Evolutionary conservation across 140 eudicot genomes (phyloP).

Genomic region (Flaveria floridana): DNA sequence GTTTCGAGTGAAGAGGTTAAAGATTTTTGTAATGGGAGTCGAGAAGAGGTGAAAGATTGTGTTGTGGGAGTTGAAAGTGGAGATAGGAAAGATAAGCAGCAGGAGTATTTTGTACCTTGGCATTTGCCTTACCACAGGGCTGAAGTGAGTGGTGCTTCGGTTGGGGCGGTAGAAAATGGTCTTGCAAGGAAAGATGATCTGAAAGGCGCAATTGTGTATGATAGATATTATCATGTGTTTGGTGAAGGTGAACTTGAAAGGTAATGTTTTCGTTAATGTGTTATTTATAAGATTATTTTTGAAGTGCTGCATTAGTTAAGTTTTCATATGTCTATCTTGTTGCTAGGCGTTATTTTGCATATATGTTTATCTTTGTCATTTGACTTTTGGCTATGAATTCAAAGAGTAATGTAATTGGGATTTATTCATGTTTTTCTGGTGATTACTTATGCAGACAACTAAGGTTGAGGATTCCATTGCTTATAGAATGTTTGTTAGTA

Average conservation of each 20-base stretch:
- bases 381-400: neutral
- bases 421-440: neutral
- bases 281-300: neutral
- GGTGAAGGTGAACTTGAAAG: slow-evolving; percentile 99
- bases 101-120: slow-evolving; percentile 97
- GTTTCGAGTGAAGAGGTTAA: slow-evolving; percentile 31
- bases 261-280: slow-evolving; percentile 32
- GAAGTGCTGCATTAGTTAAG: neutral
- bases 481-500: slow-evolving; percentile 8
- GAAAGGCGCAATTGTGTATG: slow-evolving; percentile 86
- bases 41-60: slow-evolving; percentile 7
- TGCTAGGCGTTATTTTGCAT: neutral
- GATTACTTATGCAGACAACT: neutral
- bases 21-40: slow-evolving; percentile 20
- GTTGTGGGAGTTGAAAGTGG: slow-evolving; percentile 25
- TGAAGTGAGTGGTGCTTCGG: slow-evolving; percentile 86
- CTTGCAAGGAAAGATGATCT: slow-evolving; percentile 87
- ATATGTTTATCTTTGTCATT: neutral
- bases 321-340: neutral
- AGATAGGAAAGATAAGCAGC: slow-evolving; percentile 42
- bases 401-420: neutral
- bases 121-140: slow-evolving; percentile 98
- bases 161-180: slow-evolving; percentile 66
- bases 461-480: slow-evolving; percentile 14
- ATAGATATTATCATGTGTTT: slow-evolving; percentile 94